A percentile compares a stretch with the other conserved stretches of the same genome.
These are phyloP conservation scores for Fonsecaea monophora DNA, from an alignment of 2,329 filamentous ascomycete species.

Conservation along the genomic window DNA sequence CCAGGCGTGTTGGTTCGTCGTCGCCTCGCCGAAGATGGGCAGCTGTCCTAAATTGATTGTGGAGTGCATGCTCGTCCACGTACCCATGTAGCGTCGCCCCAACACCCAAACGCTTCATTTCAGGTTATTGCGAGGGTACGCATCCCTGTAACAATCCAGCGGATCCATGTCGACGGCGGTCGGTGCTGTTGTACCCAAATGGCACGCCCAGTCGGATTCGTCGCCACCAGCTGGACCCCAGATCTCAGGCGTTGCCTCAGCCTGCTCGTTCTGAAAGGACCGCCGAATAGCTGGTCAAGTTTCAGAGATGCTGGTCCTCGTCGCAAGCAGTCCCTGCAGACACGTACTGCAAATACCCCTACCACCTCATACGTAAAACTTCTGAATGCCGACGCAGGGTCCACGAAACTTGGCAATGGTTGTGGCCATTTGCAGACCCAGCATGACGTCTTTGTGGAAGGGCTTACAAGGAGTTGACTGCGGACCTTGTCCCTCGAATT, in stretches of 20 bases:
- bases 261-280: constrained; percentile 6
- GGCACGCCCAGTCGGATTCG: constrained; percentile 20
- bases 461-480: neutral
- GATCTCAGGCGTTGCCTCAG: constrained; percentile 16
- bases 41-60: neutral
- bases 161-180: neutral
- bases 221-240: constrained; percentile 7
- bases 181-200: constrained; percentile 1
- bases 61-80: neutral
- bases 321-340: neutral
- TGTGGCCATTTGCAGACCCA: neutral
- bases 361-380: neutral
- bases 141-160: neutral
- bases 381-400: neutral
- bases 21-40: constrained; percentile 5
- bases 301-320: neutral
- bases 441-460: neutral
- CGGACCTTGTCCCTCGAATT: neutral
- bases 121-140: neutral
- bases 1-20: neutral
- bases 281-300: neutral
- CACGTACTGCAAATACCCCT: neutral
- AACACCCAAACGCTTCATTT: constrained; percentile 7
- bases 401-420: neutral
- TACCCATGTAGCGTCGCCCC: neutral